phyloP scores from a whole-genome alignment of 331 rosid species.

The Acacia pycnantha region DNA sequence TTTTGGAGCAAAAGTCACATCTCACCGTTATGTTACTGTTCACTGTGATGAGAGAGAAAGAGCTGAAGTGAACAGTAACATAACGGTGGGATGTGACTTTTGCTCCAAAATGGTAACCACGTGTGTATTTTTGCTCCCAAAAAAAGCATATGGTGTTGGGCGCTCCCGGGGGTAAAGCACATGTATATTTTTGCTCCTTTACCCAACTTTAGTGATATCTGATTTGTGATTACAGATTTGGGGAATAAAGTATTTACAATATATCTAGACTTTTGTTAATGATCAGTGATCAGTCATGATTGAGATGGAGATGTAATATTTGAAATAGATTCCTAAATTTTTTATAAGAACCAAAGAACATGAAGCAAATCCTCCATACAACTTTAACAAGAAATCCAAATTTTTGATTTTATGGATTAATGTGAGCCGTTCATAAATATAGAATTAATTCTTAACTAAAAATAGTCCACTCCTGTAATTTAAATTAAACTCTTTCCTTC shows the following conservation, averaged over 20 bases:
- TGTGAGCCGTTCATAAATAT: neutral
- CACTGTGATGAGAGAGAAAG: no score
- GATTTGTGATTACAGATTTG: neutral
- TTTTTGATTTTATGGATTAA: neutral
- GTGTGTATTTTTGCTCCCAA: no score
- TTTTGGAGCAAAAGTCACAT: no score
- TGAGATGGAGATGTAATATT: neutral
- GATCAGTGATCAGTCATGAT: neutral
- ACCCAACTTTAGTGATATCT: neutral
- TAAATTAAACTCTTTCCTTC: neutral
- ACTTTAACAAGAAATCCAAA: neutral
- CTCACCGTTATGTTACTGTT: no score
- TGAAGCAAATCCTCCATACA: neutral
- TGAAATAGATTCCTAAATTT: neutral
- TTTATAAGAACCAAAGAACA: neutral
- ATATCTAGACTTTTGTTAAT: neutral
- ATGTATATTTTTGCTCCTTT: no score
- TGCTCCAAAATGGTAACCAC: no score
- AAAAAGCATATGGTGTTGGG: no score
- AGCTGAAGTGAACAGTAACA: no score
- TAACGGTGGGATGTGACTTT: no score
- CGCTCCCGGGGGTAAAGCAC: no score
- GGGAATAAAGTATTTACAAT: neutral
- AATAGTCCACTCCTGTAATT: neutral
- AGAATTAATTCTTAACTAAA: neutral